Evolutionary conservation across 805 yeast genomes (phyloP).

Genomic region (Teunomyces kruisii): DNA sequence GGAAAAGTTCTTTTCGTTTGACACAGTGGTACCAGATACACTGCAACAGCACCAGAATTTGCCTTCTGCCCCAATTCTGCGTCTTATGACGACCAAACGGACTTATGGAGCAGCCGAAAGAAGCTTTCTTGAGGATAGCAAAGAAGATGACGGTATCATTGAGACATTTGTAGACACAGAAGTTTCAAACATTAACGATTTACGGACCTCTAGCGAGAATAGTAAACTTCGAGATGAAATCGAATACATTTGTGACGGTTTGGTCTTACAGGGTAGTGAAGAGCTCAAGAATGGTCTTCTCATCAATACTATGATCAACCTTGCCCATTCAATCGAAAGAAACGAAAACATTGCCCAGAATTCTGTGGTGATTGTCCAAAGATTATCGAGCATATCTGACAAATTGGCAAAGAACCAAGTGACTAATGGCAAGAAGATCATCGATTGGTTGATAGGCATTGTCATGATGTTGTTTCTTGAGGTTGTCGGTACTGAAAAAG

Average conservation of each 20-base stretch:
- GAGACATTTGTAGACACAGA: conserved; percentile 5
- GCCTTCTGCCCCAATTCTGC: not conserved
- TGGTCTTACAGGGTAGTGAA: conserved; percentile 8
- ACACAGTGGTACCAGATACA: not conserved
- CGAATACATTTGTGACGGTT: conserved; percentile 17
- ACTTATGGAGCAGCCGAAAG: not conserved
- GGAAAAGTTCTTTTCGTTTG: not conserved
- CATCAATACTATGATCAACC: not conserved
- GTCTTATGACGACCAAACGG: not conserved
- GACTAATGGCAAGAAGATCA: not conserved
- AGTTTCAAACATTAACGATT: conserved; percentile 16
- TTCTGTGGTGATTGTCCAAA: not conserved
- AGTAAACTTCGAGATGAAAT: conserved; percentile 13
- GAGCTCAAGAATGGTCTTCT: not conserved
- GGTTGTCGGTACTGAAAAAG: not conserved
- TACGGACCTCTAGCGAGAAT: conserved; percentile 14
- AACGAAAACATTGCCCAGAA: not conserved
- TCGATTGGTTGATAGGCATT: not conserved
- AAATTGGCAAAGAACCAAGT: not conserved
- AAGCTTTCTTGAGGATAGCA: not conserved
- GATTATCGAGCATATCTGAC: not conserved
- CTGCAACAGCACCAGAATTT: not conserved
- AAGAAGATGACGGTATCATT: not conserved
- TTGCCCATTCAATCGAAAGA: not conserved
- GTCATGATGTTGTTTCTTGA: not conserved